These are phyloP conservation scores for Crataegus laevigata DNA, from an alignment of 306 rosid genomes.

Conservation along the genomic window DNA sequence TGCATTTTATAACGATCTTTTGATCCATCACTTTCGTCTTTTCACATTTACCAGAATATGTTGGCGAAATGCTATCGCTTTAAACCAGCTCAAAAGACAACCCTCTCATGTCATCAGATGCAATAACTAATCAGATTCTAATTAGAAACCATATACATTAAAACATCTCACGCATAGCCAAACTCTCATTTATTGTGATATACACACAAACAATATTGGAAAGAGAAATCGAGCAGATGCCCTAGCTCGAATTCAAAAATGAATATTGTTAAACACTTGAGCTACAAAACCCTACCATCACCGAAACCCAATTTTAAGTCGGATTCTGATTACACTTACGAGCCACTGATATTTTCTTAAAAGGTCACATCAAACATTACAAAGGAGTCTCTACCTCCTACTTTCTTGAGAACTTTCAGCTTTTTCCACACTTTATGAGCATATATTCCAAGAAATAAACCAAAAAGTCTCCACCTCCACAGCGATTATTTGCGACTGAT, in stretches of 20 bases:
- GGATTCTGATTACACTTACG: neutral
- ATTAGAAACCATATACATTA: too few species aligned
- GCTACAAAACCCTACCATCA: neutral
- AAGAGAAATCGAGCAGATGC: neutral
- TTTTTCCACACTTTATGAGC: neutral
- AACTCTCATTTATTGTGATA: neutral
- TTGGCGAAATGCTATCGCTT: constrained; percentile 14
- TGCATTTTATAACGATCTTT: neutral
- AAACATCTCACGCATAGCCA: neutral
- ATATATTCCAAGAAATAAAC: neutral
- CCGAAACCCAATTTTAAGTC: neutral
- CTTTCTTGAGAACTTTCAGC: neutral
- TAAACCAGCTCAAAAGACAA: constrained; percentile 27
- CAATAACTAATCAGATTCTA: neutral
- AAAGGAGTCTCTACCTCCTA: neutral
- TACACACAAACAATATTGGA: too few species aligned
- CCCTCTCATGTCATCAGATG: neutral
- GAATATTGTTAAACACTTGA: neutral
- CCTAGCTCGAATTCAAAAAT: neutral
- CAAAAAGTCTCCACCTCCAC: neutral
- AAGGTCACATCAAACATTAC: too few species aligned
- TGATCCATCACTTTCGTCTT: neutral
- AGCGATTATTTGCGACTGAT: neutral
- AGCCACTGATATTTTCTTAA: neutral
- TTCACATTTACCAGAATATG: neutral